Evolutionary conservation across 352 stramenopile species (phyloP), one percentile per base, ranked within the genome.

Genomic region (Phytophthora nicotianae): DNA sequence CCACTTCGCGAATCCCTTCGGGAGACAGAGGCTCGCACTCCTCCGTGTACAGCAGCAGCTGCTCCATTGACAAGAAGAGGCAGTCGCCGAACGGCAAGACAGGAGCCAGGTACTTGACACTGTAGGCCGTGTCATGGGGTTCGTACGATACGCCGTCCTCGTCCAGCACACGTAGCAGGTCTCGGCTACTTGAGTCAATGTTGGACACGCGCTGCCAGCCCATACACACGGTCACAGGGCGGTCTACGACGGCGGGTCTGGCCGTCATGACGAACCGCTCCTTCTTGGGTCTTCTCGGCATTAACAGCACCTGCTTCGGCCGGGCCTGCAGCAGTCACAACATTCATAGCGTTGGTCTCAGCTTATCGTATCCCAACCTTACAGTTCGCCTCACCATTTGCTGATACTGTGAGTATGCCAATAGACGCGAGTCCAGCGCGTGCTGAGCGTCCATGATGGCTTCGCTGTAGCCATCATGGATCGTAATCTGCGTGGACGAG

Each of bases 61-160:
- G 87, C 65, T 96, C 87, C 76, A 96, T 93, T 10, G 84, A 93
- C 16, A 96, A 61, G 49, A 94, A 96, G 35, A 96, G 82, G 53
- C 87, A 96, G 71, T 96, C 87, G 10, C 87, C 87, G 40, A 91
- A 93, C 5, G 87, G 87, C 16, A 85, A 65, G 16, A 96, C 87
- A 0, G 85, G 87, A 4, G 85, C 85, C 24, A 96, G 63, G 55
- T 96, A 96, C 70, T 96, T 94, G 69, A 96, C 87, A 43, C 83
- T 92, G 77, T 96, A 96, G 16, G 87, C 81, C 17, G 81, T 90
- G 65, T 96, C 86, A 74, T 96, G 87, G 17, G 87, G 83, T 65
- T 82, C 76, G 53, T 96, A 96, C 51, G 82, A 83, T 14, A 91
- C 87, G n/a, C 87, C 87, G 32, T 93, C 83, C 70, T 94, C 87